Evolutionary conservation across 441 rosid species (phyloP).

Genomic region (Erodium trifolium): DNA sequence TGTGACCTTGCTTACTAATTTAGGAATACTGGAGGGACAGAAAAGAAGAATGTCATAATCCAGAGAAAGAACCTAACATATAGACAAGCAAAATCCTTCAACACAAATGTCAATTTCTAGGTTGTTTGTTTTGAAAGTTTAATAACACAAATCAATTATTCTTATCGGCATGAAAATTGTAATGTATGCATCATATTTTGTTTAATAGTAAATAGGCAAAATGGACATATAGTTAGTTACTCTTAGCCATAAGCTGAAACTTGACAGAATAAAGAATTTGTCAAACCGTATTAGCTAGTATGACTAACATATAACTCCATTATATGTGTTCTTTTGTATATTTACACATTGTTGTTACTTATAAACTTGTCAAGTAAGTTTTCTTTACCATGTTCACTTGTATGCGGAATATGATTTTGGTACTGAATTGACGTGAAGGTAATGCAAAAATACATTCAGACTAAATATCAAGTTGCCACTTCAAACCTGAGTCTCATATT

Average conservation of each 20-base stretch:
- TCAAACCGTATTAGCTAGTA: not conserved
- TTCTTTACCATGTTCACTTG: not conserved
- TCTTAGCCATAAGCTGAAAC: not conserved
- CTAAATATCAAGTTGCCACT: constrained; percentile 2
- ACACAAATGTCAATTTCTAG: not conserved
- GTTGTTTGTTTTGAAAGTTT: not conserved
- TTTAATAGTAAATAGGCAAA: not conserved
- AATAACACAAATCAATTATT: too few relatives aligned
- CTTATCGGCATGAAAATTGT: not conserved
- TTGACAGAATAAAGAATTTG: not conserved
- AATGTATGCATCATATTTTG: not conserved
- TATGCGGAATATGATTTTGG: not conserved
- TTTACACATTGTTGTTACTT: not conserved
- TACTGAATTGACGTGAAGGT: not conserved
- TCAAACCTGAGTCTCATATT: constrained; percentile 70
- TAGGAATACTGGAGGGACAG: constrained; percentile 39
- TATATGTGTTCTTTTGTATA: not conserved
- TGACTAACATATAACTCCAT: not conserved
- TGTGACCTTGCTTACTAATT: constrained; percentile 61
- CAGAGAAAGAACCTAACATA: constrained; percentile 12
- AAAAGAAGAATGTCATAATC: constrained; percentile 17
- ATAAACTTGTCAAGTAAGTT: not conserved
- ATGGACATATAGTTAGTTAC: not conserved
- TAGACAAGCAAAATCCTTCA: constrained; percentile 2
- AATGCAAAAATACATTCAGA: constrained; percentile 3